Evolutionary conservation across 352 stramenopile genomes (phyloP), one percentile per base, ranked within the genome.

Genomic region (Phytopythium mirpurense): DNA sequence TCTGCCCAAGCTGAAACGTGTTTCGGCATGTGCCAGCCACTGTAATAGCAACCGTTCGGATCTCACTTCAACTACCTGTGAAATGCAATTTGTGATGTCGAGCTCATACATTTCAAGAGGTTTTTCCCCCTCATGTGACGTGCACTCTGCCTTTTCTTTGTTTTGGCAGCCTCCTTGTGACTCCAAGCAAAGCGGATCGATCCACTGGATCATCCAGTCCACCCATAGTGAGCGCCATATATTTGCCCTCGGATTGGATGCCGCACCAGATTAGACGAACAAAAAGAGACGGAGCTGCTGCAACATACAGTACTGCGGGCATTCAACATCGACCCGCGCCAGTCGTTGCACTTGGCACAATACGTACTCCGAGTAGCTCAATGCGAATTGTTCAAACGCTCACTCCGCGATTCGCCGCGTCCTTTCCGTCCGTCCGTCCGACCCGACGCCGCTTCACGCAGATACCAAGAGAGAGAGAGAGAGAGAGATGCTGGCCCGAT

Each of bases 211-310:
- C n/a, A n/a, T n/a, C n/a, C n/a, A n/a, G n/a, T n/a, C n/a, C n/a
- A n/a, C n/a, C n/a, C 37, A 43, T 43, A 43, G 7, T 26, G 19
- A 43, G 16, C 18, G 18, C 37, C 37, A 43, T 43, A 43, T 24
- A 43, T 16, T 43, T n/a, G n/a, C n/a, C n/a, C n/a, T n/a, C n/a
- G n/a, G 41, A 47, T 47, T 21, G 41, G 41, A 47, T 21, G 41
- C 24, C 16, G 41, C 41, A 5, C 19, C 41, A 15, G 41, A 47
- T 47, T 47, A 47, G 41, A 47, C 23, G 41, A 18, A 8, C 19
- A n/a, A n/a, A 43, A 43, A 45, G 40, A 45, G 40, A 29, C 40
- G 21, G 40, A 45, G n/a, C 18, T 16, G 1, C 34, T 18, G 35
- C 34, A 4, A n/a, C n/a, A n/a, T n/a, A n/a, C n/a, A n/a, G n/a